These are phyloP conservation scores for Kwoniella botswanensis DNA, from an alignment of 768 basidiomycete genomes.

Conservation along the genomic window DNA sequence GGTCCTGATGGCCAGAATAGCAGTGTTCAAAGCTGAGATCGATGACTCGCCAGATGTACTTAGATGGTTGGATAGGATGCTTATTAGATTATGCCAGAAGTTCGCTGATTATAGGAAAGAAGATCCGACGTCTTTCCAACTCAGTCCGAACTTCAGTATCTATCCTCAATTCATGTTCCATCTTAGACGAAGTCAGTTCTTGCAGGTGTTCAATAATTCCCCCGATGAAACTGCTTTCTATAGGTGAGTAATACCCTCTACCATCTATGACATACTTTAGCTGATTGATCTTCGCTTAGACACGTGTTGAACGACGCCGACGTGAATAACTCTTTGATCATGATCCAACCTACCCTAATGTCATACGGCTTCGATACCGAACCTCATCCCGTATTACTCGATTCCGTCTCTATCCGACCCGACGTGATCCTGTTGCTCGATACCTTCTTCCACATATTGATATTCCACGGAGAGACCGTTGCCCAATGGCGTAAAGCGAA, in stretches of 20 bases:
- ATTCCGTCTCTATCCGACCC: constrained; percentile 95
- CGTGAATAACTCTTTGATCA: constrained; percentile 98
- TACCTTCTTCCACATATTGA: constrained; percentile 99
- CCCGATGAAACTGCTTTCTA: constrained; percentile 99
- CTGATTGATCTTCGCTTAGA: constrained; percentile 59
- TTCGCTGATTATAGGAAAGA: constrained; percentile 99
- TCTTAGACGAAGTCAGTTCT: constrained; percentile 91
- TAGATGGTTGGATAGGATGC: constrained; percentile 97
- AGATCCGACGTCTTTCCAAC: constrained; percentile 89
- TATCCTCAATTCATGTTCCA: constrained; percentile 99
- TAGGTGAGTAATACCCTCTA: constrained; percentile 64
- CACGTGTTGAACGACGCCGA: constrained; percentile 96
- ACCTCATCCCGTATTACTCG: constrained; percentile 91
- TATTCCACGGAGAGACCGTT: constrained; percentile 97
- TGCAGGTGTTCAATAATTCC: constrained; percentile 99
- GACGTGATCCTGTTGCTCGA: constrained; percentile 96
- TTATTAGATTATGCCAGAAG: constrained; percentile 97
- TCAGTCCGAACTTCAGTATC: constrained; percentile 95
- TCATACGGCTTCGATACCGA: constrained; percentile 88
- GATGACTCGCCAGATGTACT: constrained; percentile 97
- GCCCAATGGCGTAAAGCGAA: constrained; percentile 98
- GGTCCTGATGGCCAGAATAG: constrained; percentile 97
- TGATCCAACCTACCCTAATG: constrained; percentile 99
- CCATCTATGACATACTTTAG: neutral
- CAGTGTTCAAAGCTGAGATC: constrained; percentile 98